Conservation (phyloP, 257 asterid species). For the Ilex aquifolium region DNA sequence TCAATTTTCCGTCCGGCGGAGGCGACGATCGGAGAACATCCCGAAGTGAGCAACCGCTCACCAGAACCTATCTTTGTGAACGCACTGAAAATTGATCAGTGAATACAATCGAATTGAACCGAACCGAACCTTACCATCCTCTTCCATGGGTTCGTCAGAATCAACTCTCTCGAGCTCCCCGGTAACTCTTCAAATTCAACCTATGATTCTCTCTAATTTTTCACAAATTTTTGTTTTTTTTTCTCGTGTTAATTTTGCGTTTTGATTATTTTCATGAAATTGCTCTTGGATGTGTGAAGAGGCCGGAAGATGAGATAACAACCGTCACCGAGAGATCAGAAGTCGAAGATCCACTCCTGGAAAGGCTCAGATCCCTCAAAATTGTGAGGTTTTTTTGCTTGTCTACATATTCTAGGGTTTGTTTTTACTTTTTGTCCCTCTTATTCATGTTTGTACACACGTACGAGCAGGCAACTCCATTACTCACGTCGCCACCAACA, state of each 20-base stretch:
- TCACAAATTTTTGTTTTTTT: conserved; percentile 1
- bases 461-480: conserved; percentile 58
- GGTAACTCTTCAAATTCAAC: conserved; percentile 28
- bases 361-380: conserved; percentile 73
- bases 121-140: background rate
- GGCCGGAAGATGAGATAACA: conserved; percentile 65
- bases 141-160: conserved; percentile 83
- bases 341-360: conserved; percentile 61
- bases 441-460: conserved; percentile 2
- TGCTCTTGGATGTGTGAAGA: conserved; percentile 16
- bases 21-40: too few relatives aligned
- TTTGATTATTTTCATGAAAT: background rate
- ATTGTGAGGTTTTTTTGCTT: conserved; percentile 37
- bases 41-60: too few relatives aligned
- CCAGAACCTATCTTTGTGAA: too few relatives aligned
- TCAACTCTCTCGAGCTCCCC: conserved; percentile 55
- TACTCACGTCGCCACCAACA: conserved; percentile 61
- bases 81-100: too few relatives aligned
- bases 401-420: background rate
- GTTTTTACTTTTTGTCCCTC: background rate
- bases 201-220: background rate
- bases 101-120: too few relatives aligned
- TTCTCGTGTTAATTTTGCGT: conserved; percentile 2
- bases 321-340: conserved; percentile 72
- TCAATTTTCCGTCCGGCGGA: too few relatives aligned